A percentile compares a stretch with the other conserved stretches of the same genome.
phyloP scores from a whole-genome alignment of 305 asterid genomes.

The Fraxinus baroniana region DNA sequence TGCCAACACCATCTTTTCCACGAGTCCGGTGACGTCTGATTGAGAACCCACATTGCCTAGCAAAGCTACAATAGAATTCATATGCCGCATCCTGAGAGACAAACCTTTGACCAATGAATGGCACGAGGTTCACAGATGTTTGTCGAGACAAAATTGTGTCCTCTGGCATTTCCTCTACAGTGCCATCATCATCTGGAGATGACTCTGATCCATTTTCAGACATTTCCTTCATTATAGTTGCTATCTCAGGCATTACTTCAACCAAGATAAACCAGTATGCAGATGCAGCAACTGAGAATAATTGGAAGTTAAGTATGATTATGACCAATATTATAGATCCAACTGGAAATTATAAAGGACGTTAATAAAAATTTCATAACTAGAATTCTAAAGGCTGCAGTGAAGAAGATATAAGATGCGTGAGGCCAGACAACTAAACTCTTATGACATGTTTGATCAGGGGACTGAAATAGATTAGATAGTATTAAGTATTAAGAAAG shows the following conservation, averaged over 20 bases:
- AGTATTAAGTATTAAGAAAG: background rate
- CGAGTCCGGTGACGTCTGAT: constrained; percentile 69
- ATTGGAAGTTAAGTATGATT: background rate
- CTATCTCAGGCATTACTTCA: constrained; percentile 40
- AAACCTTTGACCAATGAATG: constrained; percentile 64
- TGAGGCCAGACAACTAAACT: background rate
- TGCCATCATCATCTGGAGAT: constrained; percentile 56
- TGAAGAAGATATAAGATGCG: background rate
- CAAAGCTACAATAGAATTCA: constrained; percentile 63
- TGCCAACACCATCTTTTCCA: constrained; percentile 68
- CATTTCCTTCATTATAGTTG: constrained; percentile 27
- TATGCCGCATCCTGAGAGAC: constrained; percentile 68
- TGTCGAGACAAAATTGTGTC: constrained; percentile 50
- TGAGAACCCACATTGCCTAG: constrained; percentile 69
- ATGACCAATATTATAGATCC: background rate
- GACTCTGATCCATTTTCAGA: constrained; percentile 56
- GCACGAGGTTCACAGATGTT: constrained; percentile 55
- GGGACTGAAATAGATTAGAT: background rate
- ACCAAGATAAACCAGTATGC: constrained; percentile 21
- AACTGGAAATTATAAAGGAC: background rate
- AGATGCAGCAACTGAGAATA: constrained; percentile 21
- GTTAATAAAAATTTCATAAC: background rate
- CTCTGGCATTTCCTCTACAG: constrained; percentile 60
- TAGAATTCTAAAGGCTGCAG: background rate
- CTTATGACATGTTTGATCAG: background rate